Percentiles rank a stretch among this genome's conserved stretches.
phyloP scores from a whole-genome alignment of 768 basidiomycete genomes.

The Austroboletus eburneus region DNA sequence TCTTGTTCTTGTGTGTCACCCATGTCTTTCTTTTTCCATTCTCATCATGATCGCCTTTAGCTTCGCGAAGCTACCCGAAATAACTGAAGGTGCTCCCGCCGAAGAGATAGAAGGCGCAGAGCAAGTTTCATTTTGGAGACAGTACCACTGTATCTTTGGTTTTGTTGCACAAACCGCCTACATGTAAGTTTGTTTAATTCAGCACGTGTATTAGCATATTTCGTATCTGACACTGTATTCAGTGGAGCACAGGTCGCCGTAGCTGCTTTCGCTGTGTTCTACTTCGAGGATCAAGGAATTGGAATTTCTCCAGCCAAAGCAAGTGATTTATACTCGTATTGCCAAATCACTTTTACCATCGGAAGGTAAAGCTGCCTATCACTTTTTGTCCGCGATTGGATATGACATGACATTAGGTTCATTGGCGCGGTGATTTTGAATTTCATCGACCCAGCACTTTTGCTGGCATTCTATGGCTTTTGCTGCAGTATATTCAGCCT shows the following conservation, averaged over 20 bases:
- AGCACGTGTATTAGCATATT: background rate
- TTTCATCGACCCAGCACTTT: conserved; percentile 60
- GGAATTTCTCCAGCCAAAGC: conserved; percentile 49
- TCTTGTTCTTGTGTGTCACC: conserved; percentile 56
- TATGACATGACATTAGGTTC: conserved; percentile 43
- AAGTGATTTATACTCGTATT: conserved; percentile 66
- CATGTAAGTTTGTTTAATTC: conserved; percentile 45
- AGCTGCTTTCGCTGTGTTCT: conserved; percentile 67
- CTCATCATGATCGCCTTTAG: conserved; percentile 26
- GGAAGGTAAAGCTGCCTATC: conserved; percentile 50
- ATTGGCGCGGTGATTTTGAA: conserved; percentile 57
- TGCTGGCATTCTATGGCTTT: conserved; percentile 52
- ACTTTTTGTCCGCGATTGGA: background rate
- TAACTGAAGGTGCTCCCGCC: conserved; percentile 60
- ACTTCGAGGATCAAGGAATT: conserved; percentile 58
- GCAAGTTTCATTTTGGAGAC: conserved; percentile 59
- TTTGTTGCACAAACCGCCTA: conserved; percentile 70
- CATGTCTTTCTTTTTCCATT: background rate
- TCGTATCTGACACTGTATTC: conserved; percentile 1
- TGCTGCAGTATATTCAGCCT: conserved; percentile 51
- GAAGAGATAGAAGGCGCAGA: conserved; percentile 45
- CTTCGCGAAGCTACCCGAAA: conserved; percentile 66
- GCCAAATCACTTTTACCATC: conserved; percentile 63
- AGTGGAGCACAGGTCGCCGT: conserved; percentile 66
- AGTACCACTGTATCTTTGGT: conserved; percentile 68